Percentiles rank a stretch among this genome's conserved stretches.
Evolutionary conservation across 2,329 filamentous ascomycete genomes (phyloP).

Genomic region (Trichoderma sp.): DNA sequence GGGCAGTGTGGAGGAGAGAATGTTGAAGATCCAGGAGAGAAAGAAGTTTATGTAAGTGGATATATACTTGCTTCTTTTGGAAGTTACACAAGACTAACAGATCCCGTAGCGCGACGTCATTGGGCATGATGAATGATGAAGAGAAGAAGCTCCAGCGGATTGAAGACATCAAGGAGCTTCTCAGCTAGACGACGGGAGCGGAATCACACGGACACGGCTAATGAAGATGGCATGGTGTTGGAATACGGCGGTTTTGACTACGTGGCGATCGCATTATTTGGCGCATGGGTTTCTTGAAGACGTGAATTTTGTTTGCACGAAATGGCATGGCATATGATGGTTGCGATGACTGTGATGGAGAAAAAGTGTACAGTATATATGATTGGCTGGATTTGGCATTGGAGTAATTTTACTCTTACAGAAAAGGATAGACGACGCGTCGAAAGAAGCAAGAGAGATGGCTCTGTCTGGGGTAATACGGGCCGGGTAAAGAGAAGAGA

Average conservation of each 20-base stretch:
- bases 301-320: neutral
- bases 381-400: neutral
- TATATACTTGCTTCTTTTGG: neutral
- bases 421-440: neutral
- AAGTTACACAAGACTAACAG: neutral
- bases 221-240: neutral
- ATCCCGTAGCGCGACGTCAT: conserved; percentile 70
- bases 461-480: neutral
- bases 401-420: neutral
- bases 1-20: conserved; percentile 89
- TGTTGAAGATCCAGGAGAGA: conserved; percentile 87
- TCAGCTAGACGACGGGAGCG: conserved; percentile 50
- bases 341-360: neutral
- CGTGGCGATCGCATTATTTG: neutral
- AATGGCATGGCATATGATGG: neutral
- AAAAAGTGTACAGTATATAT: neutral
- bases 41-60: conserved; percentile 88
- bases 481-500: neutral
- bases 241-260: neutral
- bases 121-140: conserved; percentile 93
- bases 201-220: neutral
- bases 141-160: conserved; percentile 87
- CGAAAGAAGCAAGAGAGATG: neutral
- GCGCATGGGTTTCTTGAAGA: conserved; percentile 3
- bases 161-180: conserved; percentile 88